These are phyloP conservation scores for Erysimum cheiranthoides DNA, from an alignment of 345 rosid genomes.

Conservation along the genomic window DNA sequence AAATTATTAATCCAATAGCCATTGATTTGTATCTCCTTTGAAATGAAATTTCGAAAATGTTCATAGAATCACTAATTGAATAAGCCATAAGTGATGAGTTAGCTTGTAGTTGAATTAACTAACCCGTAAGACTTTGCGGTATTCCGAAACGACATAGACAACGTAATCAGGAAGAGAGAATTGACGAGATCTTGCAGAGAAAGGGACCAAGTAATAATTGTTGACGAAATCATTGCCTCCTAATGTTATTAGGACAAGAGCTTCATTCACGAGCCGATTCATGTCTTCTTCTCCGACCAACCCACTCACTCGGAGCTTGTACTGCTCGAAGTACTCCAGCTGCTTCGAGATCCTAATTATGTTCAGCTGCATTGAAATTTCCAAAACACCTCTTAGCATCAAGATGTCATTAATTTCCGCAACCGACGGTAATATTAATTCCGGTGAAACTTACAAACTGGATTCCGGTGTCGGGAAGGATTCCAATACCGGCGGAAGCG, in stretches of 20 bases:
- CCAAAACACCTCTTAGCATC: slow-evolving; percentile 5
- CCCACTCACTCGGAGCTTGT: slow-evolving; percentile 61
- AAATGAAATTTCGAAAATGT: background rate
- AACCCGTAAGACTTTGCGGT: slow-evolving; percentile 65
- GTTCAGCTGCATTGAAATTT: slow-evolving; percentile 57
- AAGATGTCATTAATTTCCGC: background rate
- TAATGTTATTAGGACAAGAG: slow-evolving; percentile 67
- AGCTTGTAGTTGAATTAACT: background rate
- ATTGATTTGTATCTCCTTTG: background rate
- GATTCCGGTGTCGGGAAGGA: slow-evolving; percentile 88
- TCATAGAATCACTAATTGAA: background rate
- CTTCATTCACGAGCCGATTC: slow-evolving; percentile 56
- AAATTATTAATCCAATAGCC: background rate
- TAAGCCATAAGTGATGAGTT: background rate
- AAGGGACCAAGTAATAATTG: slow-evolving; percentile 87
- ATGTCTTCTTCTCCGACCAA: slow-evolving; percentile 60
- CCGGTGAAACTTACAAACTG: slow-evolving; percentile 69
- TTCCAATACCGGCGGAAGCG: slow-evolving; percentile 95
- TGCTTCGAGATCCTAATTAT: slow-evolving; percentile 72
- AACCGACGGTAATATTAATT: background rate
- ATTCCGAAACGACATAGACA: slow-evolving; percentile 73
- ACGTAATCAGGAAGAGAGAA: slow-evolving; percentile 75
- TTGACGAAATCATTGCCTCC: slow-evolving; percentile 96
- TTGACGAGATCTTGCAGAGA: slow-evolving; percentile 80
- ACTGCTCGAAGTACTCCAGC: slow-evolving; percentile 66